Evolutionary conservation across 164 flowering plant genomes (phyloP).

Genomic region (Magnolia officinalis): DNA sequence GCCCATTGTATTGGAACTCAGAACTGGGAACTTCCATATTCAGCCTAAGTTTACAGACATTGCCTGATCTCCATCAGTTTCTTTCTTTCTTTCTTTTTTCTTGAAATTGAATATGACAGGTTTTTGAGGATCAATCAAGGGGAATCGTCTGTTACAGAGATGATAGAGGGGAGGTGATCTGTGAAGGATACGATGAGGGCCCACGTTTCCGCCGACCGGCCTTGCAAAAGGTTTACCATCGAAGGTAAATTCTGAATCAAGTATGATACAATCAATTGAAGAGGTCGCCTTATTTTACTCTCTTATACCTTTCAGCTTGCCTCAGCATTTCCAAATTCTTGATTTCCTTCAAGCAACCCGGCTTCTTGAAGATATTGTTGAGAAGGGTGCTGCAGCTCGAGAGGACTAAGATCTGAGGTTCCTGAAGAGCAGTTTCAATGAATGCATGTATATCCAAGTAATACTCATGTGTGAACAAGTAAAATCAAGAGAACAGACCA

Average conservation of each 20-base stretch:
- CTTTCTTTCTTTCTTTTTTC: neutral
- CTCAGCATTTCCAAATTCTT: neutral
- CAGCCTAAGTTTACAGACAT: neutral
- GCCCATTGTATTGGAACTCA: no score
- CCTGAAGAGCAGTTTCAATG: no score
- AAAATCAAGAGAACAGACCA: neutral
- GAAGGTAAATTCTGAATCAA: conserved; percentile 26
- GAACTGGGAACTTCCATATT: neutral
- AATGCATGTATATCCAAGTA: no score
- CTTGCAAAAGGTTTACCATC: conserved; percentile 17
- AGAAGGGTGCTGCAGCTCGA: neutral
- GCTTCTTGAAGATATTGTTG: neutral
- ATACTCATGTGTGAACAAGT: no score
- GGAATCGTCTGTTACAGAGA: conserved; percentile 17
- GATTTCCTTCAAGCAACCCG: neutral
- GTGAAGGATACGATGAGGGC: conserved; percentile 43
- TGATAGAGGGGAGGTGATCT: conserved; percentile 9
- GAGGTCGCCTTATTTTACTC: neutral
- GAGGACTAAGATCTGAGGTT: neutral
- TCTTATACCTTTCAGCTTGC: neutral
- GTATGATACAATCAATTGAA: neutral
- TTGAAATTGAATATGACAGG: neutral
- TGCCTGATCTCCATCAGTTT: neutral
- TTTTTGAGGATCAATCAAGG: conserved; percentile 13
- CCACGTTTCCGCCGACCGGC: conserved; percentile 43